Base-by-base conservation (phyloP, 768 basidiomycete genomes). In the Royoungia palumana region DNA sequence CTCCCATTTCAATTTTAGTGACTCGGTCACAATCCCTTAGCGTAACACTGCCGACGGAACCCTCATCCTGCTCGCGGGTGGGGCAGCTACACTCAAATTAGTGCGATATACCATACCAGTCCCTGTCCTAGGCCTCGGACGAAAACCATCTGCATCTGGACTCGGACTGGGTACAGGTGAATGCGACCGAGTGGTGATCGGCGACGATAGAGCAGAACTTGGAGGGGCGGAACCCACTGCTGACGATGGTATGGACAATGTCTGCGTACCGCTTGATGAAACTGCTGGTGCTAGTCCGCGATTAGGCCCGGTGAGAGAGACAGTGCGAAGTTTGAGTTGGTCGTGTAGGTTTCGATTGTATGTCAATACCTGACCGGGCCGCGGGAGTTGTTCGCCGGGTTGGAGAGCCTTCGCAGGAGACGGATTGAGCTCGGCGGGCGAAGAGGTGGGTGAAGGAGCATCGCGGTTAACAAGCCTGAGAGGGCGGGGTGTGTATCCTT, bases 51-150 rank as follows among this genome's bases (percentile, higher is more conserved):
- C 47, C 6, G 63, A 62, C 3, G 67, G 63, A 9, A 70, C 71
- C 12, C 69, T 73, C 68, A 77, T 78, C 16, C 60, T 64, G 13
- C 57, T 60, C 62, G 72, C 65, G 64, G 72, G 41, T 12, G 40
- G 44, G 24, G 58, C 39, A 14, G 37, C 43, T 19, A 49, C 50
- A 28, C 49, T 49, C 41, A 65, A 27, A 27, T 61, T 65, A 32
- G 70, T 78, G 38, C 78, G 72, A 58, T 86, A 86, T 32, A 72
- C 66, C 83, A 86, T 86, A n/a, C 83, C 83, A 11, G 83, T 82
- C 6, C 83, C 83, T 10, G 78, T 85, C 24, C 84, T 66, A 10
- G 84, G 82, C 53, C 69, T 76, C 17, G 79, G 80, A 14, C 71
- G 67, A 4, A 60, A 55, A 41, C 57, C 24, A 28, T 61, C 65